A percentile compares a stretch with the other conserved stretches of the same genome.
These are phyloP conservation scores for Ogataea haglerorum DNA, from an alignment of 805 yeast genomes.

Conservation along the genomic window DNA sequence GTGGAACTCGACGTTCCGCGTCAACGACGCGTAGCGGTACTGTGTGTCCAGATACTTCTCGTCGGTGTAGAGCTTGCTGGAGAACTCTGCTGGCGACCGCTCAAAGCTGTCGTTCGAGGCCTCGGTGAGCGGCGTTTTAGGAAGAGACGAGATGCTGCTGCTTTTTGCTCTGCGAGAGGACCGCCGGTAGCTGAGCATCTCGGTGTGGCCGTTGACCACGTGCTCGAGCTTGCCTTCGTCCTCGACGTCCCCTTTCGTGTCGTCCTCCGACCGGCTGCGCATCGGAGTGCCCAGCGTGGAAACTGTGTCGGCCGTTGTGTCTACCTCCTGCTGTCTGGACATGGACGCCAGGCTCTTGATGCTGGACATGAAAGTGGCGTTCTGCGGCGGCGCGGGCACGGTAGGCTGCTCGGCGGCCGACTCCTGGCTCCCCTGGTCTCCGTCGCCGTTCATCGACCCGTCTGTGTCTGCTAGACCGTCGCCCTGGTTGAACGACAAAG, in stretches of 20 bases:
- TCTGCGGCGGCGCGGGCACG: conserved; percentile 13
- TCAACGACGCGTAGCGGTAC: conserved; percentile 60
- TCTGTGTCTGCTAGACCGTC: conserved; percentile 1
- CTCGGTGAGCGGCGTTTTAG: conserved; percentile 20
- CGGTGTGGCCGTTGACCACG: conserved; percentile 28
- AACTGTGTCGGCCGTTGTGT: conserved; percentile 17
- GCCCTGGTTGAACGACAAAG: conserved; percentile 23
- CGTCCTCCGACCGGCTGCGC: conserved; percentile 4
- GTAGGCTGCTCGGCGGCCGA: conserved; percentile 21
- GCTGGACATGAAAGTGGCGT: conserved; percentile 19
- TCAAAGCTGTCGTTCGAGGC: conserved; percentile 13
- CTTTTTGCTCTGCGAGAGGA: conserved; percentile 23
- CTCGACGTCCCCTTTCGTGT: neutral
- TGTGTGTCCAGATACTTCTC: conserved; percentile 56
- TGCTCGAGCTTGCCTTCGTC: conserved; percentile 19
- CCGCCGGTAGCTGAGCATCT: conserved; percentile 31
- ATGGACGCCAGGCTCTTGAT: conserved; percentile 23
- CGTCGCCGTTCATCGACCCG: neutral
- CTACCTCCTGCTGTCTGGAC: conserved; percentile 22
- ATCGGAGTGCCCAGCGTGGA: conserved; percentile 15
- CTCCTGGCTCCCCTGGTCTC: neutral
- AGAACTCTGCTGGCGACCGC: conserved; percentile 17
- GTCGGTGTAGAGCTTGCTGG: conserved; percentile 50
- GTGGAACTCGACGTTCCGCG: conserved; percentile 75
- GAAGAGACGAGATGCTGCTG: conserved; percentile 19